Evolutionary conservation across 2,329 filamentous ascomycete genomes (phyloP).

Genomic region (Cercospora sojina): DNA sequence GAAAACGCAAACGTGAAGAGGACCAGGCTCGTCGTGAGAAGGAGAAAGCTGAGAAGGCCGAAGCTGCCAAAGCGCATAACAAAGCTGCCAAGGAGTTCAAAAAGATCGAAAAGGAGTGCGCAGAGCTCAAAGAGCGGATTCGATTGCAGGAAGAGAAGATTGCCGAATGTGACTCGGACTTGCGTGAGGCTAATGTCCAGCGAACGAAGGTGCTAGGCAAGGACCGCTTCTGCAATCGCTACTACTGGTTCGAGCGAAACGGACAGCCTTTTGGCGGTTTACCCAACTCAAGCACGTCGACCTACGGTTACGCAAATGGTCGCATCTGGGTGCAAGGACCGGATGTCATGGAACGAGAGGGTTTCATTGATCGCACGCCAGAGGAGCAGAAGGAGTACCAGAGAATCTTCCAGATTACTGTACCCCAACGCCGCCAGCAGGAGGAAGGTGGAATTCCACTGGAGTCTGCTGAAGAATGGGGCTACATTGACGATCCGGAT

Average conservation of each 20-base stretch:
- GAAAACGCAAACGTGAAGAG: constrained; percentile 52
- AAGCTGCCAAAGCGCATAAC: constrained; percentile 63
- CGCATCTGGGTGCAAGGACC: constrained; percentile 96
- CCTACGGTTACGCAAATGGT: constrained; percentile 87
- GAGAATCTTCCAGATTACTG: constrained; percentile 74
- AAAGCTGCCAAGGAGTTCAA: constrained; percentile 82
- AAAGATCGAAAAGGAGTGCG: constrained; percentile 83
- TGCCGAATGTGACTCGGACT: constrained; percentile 79
- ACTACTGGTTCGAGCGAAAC: constrained; percentile 99
- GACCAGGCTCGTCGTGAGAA: constrained; percentile 67
- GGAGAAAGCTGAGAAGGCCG: constrained; percentile 59
- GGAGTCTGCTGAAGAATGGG: constrained; percentile 78
- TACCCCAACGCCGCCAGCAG: constrained; percentile 76
- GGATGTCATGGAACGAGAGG: constrained; percentile 79
- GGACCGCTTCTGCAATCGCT: constrained; percentile 96
- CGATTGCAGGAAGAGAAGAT: constrained; percentile 83
- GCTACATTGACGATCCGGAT: constrained; percentile 79
- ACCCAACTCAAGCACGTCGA: constrained; percentile 81
- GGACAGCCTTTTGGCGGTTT: constrained; percentile 94
- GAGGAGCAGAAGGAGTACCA: constrained; percentile 74
- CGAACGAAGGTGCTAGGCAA: constrained; percentile 86
- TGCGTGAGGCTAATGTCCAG: constrained; percentile 90
- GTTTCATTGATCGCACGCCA: constrained; percentile 75
- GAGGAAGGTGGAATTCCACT: constrained; percentile 85
- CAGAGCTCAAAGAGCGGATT: constrained; percentile 79